Percentiles rank a stretch among this genome's conserved stretches.
Evolutionary conservation across 805 yeast species (phyloP).

Genomic region (Candida koratica): DNA sequence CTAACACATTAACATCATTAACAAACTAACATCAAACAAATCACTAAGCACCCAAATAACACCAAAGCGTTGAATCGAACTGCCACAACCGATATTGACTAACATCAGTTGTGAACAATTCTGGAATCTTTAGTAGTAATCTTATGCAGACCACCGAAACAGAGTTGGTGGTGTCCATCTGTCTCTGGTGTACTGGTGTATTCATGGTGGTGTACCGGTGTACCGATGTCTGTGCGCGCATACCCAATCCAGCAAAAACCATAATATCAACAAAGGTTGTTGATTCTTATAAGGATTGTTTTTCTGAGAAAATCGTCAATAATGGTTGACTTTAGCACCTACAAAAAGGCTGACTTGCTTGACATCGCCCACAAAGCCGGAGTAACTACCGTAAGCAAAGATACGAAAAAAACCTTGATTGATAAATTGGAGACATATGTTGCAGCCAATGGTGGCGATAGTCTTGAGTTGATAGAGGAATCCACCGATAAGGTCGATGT

Average conservation of each 20-base stretch:
- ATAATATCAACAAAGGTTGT: constrained; percentile 7
- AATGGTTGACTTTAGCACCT: constrained; percentile 34
- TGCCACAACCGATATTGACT: too few species aligned
- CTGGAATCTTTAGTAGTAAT: too few species aligned
- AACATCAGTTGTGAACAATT: too few species aligned
- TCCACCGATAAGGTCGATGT: constrained; percentile 13
- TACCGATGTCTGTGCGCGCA: too few species aligned
- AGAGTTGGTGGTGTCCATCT: too few species aligned
- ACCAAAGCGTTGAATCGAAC: too few species aligned
- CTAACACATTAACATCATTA: too few species aligned
- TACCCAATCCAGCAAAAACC: constrained; percentile 4
- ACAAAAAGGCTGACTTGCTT: constrained; percentile 40
- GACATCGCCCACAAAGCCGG: constrained; percentile 34
- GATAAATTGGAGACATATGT: constrained; percentile 34
- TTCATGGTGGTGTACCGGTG: too few species aligned
- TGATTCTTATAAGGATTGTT: constrained; percentile 4
- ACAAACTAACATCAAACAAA: too few species aligned
- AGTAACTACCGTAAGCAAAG: constrained; percentile 32
- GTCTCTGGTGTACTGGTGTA: too few species aligned
- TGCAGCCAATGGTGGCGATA: constrained; percentile 22
- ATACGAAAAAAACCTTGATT: constrained; percentile 39
- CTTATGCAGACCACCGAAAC: too few species aligned
- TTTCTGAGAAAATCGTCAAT: background rate
- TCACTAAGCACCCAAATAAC: too few species aligned
- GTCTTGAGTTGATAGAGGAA: constrained; percentile 16